Conservation (phyloP, 345 rosid genomes). For the Salix suchowensis region DNA sequence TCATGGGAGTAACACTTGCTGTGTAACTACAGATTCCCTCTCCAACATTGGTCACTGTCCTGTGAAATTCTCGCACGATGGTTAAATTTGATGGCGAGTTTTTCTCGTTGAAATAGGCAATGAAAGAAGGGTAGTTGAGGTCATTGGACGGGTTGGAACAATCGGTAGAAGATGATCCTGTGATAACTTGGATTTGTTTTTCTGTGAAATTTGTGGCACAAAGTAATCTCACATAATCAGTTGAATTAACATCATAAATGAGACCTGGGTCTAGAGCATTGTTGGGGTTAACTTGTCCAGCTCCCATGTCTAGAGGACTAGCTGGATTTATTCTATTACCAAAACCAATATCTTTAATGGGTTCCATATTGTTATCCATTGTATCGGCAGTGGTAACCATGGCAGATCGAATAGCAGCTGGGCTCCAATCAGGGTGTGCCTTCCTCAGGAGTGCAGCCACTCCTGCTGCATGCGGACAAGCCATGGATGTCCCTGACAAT, state of each 20-base stretch:
- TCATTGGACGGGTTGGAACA: constrained; percentile 42
- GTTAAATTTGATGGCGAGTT: background rate
- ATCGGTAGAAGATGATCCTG: constrained; percentile 32
- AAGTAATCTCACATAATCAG: constrained; percentile 42
- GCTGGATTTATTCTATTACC: constrained; percentile 16
- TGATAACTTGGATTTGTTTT: constrained; percentile 41
- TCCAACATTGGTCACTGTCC: constrained; percentile 58
- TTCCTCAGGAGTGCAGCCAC: constrained; percentile 35
- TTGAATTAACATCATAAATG: constrained; percentile 35
- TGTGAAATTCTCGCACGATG: constrained; percentile 23
- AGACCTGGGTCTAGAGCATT: constrained; percentile 58
- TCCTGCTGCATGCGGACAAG: constrained; percentile 55
- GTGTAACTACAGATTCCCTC: constrained; percentile 29
- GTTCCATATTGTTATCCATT: constrained; percentile 21
- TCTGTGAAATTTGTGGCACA: constrained; percentile 45
- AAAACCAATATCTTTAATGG: constrained; percentile 22
- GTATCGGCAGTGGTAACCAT: constrained; percentile 49
- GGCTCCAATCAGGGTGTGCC: constrained; percentile 34
- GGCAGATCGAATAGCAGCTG: constrained; percentile 58
- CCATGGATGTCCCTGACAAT: constrained; percentile 54
- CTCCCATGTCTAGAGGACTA: constrained; percentile 46
- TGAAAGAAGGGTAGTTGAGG: constrained; percentile 59
- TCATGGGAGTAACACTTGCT: constrained; percentile 21
- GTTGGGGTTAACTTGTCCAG: constrained; percentile 53
- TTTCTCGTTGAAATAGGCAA: constrained; percentile 28